phyloP scores from a whole-genome alignment of 23 red algal genomes.

The Gracilaria caudata region DNA sequence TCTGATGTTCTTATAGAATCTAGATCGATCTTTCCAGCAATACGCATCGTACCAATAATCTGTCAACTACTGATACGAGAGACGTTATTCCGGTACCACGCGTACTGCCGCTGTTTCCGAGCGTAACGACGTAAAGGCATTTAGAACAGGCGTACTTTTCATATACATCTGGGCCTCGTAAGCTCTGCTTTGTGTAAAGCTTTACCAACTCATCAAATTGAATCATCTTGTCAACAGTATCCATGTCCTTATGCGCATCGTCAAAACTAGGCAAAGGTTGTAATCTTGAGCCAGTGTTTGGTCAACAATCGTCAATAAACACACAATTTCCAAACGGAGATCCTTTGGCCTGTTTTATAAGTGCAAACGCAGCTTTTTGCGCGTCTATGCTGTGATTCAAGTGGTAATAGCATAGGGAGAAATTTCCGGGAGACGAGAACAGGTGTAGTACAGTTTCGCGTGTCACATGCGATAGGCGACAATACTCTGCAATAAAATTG shows the following conservation, averaged over 20 bases:
- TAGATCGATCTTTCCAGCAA: background rate
- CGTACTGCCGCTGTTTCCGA: background rate
- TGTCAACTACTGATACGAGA: background rate
- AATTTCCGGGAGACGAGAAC: background rate
- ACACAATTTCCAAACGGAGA: background rate
- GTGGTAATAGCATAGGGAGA: background rate
- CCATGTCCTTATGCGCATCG: background rate
- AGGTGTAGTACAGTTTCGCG: background rate
- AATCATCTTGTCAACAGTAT: background rate
- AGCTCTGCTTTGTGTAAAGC: no score
- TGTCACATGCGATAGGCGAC: background rate
- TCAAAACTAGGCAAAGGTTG: background rate
- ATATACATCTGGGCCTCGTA: background rate
- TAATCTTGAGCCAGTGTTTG: background rate
- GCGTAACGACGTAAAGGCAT: background rate
- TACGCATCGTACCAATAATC: background rate
- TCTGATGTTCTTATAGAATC: no score
- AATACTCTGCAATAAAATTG: background rate
- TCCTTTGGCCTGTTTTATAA: background rate
- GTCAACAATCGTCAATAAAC: background rate
- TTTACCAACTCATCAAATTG: background rate
- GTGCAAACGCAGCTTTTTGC: background rate
- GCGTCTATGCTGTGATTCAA: background rate
- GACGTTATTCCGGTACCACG: background rate
- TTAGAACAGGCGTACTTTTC: constrained; percentile 2